Base-by-base conservation (phyloP, 495 filamentous ascomycete species). In the Lentithecium fluviatile region DNA sequence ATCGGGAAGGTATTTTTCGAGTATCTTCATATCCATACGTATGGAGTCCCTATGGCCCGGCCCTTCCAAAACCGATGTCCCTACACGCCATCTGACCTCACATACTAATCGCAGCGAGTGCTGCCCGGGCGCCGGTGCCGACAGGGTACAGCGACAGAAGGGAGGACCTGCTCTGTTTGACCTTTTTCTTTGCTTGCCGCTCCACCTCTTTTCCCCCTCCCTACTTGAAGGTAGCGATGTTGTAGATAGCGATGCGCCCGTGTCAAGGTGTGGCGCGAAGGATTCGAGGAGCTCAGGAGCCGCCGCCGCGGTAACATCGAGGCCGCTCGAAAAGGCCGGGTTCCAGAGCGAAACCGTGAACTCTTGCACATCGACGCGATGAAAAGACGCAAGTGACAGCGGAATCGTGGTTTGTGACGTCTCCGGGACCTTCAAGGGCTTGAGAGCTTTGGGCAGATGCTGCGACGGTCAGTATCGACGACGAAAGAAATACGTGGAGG, bases 81-180 rank as follows among this genome's bases (percentile, higher is more conserved):
- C 65, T 26, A 53, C 24, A 15, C 24, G 20, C 60, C 60, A 68
- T n/a, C 60, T 32, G 2, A 68, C 53, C 49, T 68, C 50, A 0
- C 50, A 36, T 10, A 40, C 47, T 15, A 67, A 45, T 24, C 17
- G 20, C 2, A 63, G 37, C 10, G 20, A 19, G 4, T 24, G n/a
- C 8, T 13, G 19, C 4, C 25, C 25, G 10, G 36, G 5, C 21
- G 34, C 4, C 2, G 58, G 36, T 6, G 55, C 48, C 12, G 29
- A 13, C 8, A 68, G 11, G n/a, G 45, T 23, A 26, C 58, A 58
- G 21, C 47, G 56, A 37, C 42, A 52, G 47, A 64, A 68, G 15
- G 37, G 20, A 8, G 52, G 50, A 21, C 50, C 34, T 3, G 49
- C 0, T 37, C 32, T 56, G 2, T 17, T 37, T 20, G 25, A 23